phyloP scores from a whole-genome alignment of 1,139 yeast genomes.

The Sugiyamaella xylanicola region DNA sequence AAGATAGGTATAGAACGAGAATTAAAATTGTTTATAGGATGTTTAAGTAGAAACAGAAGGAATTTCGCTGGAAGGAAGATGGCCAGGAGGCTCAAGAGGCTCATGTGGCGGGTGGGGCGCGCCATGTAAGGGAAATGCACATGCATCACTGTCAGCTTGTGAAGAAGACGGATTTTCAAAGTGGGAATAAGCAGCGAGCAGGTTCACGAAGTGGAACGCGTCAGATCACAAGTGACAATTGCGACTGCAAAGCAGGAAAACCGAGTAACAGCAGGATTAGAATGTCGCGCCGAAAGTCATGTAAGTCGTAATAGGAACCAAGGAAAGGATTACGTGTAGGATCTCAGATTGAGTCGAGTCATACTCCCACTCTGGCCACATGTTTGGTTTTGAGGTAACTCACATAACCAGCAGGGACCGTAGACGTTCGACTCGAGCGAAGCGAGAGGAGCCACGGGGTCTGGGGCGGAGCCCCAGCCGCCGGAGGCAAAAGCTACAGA shows the following conservation, averaged over 20 bases:
- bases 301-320: too few species aligned
- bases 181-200: too few species aligned
- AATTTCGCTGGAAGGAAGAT: neutral
- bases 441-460: neutral
- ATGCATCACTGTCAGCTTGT: too few species aligned
- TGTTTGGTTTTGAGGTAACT: too few species aligned
- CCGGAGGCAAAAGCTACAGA: constrained; percentile 28
- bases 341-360: too few species aligned
- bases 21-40: neutral
- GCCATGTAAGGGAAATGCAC: too few species aligned
- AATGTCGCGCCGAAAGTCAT: constrained; percentile 26
- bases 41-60: too few species aligned
- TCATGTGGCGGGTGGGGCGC: too few species aligned
- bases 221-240: neutral
- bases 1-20: neutral
- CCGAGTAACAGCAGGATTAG: neutral
- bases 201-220: neutral
- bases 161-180: neutral
- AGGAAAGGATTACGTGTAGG: too few species aligned
- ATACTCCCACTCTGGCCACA: too few species aligned
- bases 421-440: neutral
- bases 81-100: neutral
- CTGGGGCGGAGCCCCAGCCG: neutral
- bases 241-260: neutral
- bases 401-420: too few species aligned